Evolutionary conservation across 2,329 filamentous ascomycete species (phyloP), one percentile per base, ranked within the genome.

Genomic region (Botrytis hyacinthi): DNA sequence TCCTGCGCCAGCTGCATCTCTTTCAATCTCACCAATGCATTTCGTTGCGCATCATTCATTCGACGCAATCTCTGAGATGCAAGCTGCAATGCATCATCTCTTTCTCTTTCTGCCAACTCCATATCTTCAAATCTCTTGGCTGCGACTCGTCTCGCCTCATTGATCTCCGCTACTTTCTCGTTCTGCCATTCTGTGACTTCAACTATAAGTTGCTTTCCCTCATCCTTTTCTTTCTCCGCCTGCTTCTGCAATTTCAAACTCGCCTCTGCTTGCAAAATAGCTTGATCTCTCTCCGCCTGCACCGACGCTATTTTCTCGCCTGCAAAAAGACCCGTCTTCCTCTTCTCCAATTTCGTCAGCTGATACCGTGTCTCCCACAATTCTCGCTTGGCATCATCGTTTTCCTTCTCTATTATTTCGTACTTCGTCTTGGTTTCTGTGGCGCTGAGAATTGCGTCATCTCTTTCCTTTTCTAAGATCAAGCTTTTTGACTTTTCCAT

Each of bases 401-500:
- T 54, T 26, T 42, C 48, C 35, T 42, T 57, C 35, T 57, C 35
- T 20, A 68, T 40, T 0, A 29, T 54, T n/a, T 29, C 29, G 5
- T 57, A 14, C 12, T 32, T 42, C 26, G 26, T 54, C 26, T 42
- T n/a, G 18, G 54, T 20, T 8, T 26, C 48, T 18, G 35, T 7
- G 40, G 48, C 10, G 5, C 48, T 8, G 9, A 68, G 35, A 57
- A 57, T 37, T 8, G 66, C 66, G 2, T 68, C 66, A 10, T 68
- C 66, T 57, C 35, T 68, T 32, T 68, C 48, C 26, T 42, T 42
- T 37, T 57, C 20, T 20, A 57, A 4, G 4, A 7, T 42, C 3
- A 37, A 37, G n/a, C 35, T 68, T 57, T 48, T 68, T 14, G 35
- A 35, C 20, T 22, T 57, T 29, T 57, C 66, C 66, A 68, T 68